These are phyloP conservation scores for Ophiostoma sp. DNA, from an alignment of 2,329 filamentous ascomycete species.

Conservation along the genomic window DNA sequence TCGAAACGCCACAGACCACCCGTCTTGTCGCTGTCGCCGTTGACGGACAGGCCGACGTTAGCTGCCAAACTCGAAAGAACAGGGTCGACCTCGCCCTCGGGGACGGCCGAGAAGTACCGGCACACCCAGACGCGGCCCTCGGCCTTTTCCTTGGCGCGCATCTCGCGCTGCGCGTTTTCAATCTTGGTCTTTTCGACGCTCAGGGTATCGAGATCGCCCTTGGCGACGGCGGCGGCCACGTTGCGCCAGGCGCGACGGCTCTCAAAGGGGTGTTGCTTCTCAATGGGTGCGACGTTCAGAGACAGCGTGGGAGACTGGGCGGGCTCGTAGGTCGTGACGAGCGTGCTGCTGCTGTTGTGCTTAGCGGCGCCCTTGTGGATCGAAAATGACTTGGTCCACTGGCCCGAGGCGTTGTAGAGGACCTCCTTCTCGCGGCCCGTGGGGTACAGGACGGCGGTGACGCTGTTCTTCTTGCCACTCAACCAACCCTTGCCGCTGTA, in stretches of 20 bases:
- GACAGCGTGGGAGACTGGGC: slow-evolving; percentile 60
- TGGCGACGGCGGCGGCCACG: slow-evolving; percentile 77
- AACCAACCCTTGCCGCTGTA: slow-evolving; percentile 95
- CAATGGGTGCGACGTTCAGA: slow-evolving; percentile 69
- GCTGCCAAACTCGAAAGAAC: slow-evolving; percentile 49
- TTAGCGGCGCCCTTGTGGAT: slow-evolving; percentile 68
- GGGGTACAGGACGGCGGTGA: slow-evolving; percentile 71
- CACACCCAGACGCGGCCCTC: slow-evolving; percentile 78
- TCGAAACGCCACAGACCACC: slow-evolving; percentile 63
- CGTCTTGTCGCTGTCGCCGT: slow-evolving; percentile 61
- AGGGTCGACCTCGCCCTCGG: slow-evolving; percentile 46
- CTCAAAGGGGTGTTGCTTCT: slow-evolving; percentile 83
- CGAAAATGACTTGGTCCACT: slow-evolving; percentile 83
- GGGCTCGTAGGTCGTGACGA: slow-evolving; percentile 63
- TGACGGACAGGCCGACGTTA: slow-evolving; percentile 48
- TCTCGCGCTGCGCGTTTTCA: slow-evolving; percentile 79
- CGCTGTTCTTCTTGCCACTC: slow-evolving; percentile 91
- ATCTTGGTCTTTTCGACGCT: slow-evolving; percentile 81
- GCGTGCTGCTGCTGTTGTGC: slow-evolving; percentile 41
- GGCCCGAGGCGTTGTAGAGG: slow-evolving; percentile 79
- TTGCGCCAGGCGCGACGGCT: slow-evolving; percentile 84
- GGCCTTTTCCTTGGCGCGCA: slow-evolving; percentile 70
- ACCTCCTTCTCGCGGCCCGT: slow-evolving; percentile 71
- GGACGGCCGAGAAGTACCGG: slow-evolving; percentile 70
- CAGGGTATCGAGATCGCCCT: slow-evolving; percentile 81